Percentiles rank a stretch among this genome's conserved stretches.
Conservation (phyloP, 306 rosid genomes). For the Vachellia pachyceras region DNA sequence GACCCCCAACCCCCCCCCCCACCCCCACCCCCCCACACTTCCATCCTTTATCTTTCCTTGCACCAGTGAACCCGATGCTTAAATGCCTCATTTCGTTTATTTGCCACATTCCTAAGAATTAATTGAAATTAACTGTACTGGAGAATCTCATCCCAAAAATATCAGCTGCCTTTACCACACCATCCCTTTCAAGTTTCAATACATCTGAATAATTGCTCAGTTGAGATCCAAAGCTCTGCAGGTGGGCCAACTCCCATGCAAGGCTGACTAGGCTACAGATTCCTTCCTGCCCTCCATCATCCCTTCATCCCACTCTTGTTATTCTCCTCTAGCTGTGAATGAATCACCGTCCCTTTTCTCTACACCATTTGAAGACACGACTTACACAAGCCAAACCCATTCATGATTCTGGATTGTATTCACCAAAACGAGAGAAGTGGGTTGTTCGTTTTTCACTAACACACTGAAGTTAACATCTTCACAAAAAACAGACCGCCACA, state of each 20-base stretch:
- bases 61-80: too few relatives aligned
- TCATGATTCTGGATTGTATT: background rate
- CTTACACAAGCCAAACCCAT: background rate
- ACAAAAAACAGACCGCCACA: background rate
- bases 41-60: too few relatives aligned
- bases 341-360: background rate
- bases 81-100: too few relatives aligned
- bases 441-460: background rate
- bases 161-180: too few relatives aligned
- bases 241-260: conserved; percentile 60
- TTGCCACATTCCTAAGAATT: too few relatives aligned
- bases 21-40: too few relatives aligned
- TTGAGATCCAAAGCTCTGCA: background rate
- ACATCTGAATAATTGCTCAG: background rate
- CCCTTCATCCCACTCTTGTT: background rate
- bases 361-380: background rate
- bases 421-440: background rate
- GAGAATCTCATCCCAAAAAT: too few relatives aligned
- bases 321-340: background rate
- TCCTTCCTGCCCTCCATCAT: conserved; percentile 27
- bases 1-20: too few relatives aligned
- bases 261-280: conserved; percentile 58
- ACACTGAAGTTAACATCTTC: background rate
- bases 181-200: too few relatives aligned
- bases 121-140: too few relatives aligned